Conservation (phyloP, 768 basidiomycete species). For the Leccinum disarticulatum region DNA sequence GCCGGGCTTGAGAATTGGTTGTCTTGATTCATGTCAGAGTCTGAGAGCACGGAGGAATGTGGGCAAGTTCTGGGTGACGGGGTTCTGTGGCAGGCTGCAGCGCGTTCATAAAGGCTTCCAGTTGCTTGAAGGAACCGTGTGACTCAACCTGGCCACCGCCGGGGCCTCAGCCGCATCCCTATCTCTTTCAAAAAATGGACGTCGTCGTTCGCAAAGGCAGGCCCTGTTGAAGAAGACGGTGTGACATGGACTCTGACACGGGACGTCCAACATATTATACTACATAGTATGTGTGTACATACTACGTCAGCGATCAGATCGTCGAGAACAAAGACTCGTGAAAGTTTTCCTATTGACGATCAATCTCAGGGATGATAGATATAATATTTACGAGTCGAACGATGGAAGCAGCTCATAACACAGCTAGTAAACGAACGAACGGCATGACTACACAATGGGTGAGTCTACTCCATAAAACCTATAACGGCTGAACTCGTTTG, state of each 20-base stretch:
- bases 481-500: slow-evolving; percentile 1
- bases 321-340: neutral
- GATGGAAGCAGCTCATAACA: neutral
- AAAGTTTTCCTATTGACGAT: too few relatives aligned
- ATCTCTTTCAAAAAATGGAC: slow-evolving; percentile 76
- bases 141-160: too few relatives aligned
- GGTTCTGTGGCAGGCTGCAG: too few relatives aligned
- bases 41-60: too few relatives aligned
- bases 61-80: too few relatives aligned
- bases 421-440: neutral
- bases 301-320: neutral
- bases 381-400: neutral
- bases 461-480: neutral
- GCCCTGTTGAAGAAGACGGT: slow-evolving; percentile 38
- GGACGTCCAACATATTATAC: slow-evolving; percentile 14
- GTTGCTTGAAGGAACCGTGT: too few relatives aligned
- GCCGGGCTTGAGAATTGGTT: neutral
- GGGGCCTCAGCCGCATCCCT: slow-evolving; percentile 44
- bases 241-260: slow-evolving; percentile 29
- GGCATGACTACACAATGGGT: slow-evolving; percentile 6
- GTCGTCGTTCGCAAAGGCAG: slow-evolving; percentile 75
- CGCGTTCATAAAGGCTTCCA: too few relatives aligned
- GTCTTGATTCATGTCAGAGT: neutral
- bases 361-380: neutral
- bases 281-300: too few relatives aligned